Evolutionary conservation across 2,329 filamentous ascomycete species (phyloP).

Genomic region (Aschersonia sp.): DNA sequence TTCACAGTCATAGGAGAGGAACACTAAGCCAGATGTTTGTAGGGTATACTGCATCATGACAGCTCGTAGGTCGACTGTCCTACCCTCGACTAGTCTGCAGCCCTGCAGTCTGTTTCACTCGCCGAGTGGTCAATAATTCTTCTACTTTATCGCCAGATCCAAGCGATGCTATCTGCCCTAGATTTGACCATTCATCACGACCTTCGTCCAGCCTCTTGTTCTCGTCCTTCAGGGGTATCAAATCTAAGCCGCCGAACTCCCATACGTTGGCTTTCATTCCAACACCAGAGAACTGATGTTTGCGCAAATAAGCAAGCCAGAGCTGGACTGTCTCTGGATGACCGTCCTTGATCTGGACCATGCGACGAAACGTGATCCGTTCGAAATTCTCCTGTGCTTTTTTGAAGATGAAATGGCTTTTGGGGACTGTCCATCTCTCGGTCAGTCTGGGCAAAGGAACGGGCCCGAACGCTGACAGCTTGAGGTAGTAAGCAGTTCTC

Average conservation of each 20-base stretch:
- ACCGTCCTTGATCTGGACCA: conserved; percentile 89
- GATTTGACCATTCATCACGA: conserved; percentile 37
- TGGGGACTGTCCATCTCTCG: conserved; percentile 89
- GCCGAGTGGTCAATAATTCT: conserved; percentile 39
- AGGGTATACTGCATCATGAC: no score
- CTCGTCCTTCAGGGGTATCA: conserved; percentile 10
- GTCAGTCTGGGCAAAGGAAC: conserved; percentile 73
- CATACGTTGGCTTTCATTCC: conserved; percentile 98
- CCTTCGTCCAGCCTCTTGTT: conserved; percentile 17
- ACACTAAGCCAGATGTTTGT: no score
- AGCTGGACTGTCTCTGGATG: conserved; percentile 77
- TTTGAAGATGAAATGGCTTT: conserved; percentile 85
- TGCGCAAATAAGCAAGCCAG: conserved; percentile 85
- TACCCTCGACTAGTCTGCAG: conserved; percentile 4
- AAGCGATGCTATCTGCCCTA: conserved; percentile 36
- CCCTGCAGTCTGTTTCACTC: conserved; percentile 25
- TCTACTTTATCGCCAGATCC: conserved; percentile 40
- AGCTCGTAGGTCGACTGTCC: no score
- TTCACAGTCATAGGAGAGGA: no score
- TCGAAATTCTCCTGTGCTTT: conserved; percentile 98
- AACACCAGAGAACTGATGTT: conserved; percentile 88
- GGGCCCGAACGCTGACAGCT: conserved; percentile 73
- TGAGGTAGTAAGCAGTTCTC: conserved; percentile 86
- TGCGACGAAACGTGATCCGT: conserved; percentile 66
- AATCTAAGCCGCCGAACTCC: conserved; percentile 62